phyloP scores from a whole-genome alignment of 2,329 filamentous ascomycete genomes.

The Paraphoma sp. region DNA sequence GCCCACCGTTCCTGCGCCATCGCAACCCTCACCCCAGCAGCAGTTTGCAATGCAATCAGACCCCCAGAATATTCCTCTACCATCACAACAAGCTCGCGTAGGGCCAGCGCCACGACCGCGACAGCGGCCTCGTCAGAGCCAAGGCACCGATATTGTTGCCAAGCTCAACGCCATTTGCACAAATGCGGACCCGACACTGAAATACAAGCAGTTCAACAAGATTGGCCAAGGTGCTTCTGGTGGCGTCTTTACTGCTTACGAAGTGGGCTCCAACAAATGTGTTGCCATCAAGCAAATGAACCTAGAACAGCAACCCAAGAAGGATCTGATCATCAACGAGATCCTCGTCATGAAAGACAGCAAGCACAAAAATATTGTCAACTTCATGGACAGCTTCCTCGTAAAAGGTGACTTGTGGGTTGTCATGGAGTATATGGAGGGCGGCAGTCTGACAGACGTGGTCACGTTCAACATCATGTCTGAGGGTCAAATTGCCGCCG shows the following conservation, averaged over 20 bases:
- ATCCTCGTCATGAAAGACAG: conserved; percentile 99
- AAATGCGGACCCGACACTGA: conserved; percentile 83
- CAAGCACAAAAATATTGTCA: conserved; percentile 97
- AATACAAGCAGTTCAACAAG: conserved; percentile 88
- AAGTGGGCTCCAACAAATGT: conserved; percentile 80
- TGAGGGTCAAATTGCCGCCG: conserved; percentile 94
- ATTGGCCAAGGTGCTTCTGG: conserved; percentile 98
- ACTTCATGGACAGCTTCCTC: conserved; percentile 97
- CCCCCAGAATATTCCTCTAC: conserved; percentile 52
- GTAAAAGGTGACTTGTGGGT: conserved; percentile 94
- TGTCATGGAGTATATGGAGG: conserved; percentile 99
- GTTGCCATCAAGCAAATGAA: conserved; percentile 99
- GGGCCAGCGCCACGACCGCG: conserved; percentile 72
- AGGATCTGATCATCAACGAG: conserved; percentile 98
- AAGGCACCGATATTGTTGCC: conserved; percentile 79
- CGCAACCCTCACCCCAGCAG: conserved; percentile 59
- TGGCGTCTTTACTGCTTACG: conserved; percentile 91
- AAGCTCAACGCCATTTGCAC: conserved; percentile 89
- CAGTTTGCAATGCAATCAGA: conserved; percentile 50
- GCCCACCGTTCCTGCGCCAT: conserved; percentile 52
- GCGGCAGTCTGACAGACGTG: conserved; percentile 94
- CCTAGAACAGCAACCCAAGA: conserved; percentile 96
- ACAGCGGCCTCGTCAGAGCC: conserved; percentile 80
- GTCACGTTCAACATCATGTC: conserved; percentile 99
- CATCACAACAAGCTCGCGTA: conserved; percentile 58